Evolutionary conservation across 495 filamentous ascomycete species (phyloP), one percentile per base, ranked within the genome.

Genomic region (Apiosordaria backusii): DNA sequence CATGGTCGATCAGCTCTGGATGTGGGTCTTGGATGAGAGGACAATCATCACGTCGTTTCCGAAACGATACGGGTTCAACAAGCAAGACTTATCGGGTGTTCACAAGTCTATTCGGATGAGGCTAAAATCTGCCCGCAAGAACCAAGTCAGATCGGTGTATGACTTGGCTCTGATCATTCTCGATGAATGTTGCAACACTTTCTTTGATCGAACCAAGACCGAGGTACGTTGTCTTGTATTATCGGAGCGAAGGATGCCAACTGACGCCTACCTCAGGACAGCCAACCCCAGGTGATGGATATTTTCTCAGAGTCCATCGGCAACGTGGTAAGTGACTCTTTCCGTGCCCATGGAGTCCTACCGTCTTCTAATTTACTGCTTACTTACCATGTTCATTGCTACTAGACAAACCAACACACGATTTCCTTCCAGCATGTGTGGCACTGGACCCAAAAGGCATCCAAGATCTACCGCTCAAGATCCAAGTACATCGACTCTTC

Each of bases 1-100:
- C 73, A 92, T 91, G 89, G 88, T 90, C 1, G 89, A 91, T 67
- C 88, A 91, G 69, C 77, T 91, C 1, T 91, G 89, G 89, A 84
- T 91, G 81, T 91, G 88, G 88, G 82, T 90, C 29, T 67, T 91
- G 2, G 88, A 89, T 23, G 82, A 83, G 16, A 61, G 86, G 21
- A 80, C 89, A 24, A 85, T 92, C 45, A 84, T 92, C 19, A 90
- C 89, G 0, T 82, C 82, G 55, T 92, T 92, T 67, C 87, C 89
- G 0, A 82, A 87, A 63, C 79, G 87, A 15, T 92, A 87, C 79
- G 85, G 88, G 0, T 82, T 86, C 68, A 88, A 88, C 21, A 89
- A 88, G 67, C 86, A 87, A 55, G 88, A 91, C 62, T 79, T 81
- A 3, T 82, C 88, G 0, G 88, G 86, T 26, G 84, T 91, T 4